Evolutionary conservation across 2,329 filamentous ascomycete genomes (phyloP).

Genomic region (Pseudogymnoascus pannorum): DNA sequence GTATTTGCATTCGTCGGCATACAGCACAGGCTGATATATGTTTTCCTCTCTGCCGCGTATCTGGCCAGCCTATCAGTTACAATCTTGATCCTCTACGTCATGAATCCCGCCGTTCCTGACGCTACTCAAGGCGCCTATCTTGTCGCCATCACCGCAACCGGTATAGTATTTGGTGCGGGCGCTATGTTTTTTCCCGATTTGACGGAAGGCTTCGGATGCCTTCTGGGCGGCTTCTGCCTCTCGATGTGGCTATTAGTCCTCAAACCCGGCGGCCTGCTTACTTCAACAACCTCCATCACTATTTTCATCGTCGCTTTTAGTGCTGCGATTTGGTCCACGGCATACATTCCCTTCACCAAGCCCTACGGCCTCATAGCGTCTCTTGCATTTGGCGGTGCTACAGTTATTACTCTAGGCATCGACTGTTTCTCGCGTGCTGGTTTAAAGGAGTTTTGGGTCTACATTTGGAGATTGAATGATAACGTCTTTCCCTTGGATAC

Average conservation of each 20-base stretch:
- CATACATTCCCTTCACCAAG: conserved; percentile 71
- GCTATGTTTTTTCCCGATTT: conserved; percentile 77
- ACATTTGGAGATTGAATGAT: conserved; percentile 77
- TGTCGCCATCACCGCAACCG: conserved; percentile 67
- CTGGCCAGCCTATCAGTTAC: conserved; percentile 65
- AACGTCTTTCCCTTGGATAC: conserved; percentile 72
- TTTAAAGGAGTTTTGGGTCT: conserved; percentile 93
- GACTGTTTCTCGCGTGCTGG: conserved; percentile 89
- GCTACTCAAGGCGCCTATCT: conserved; percentile 82
- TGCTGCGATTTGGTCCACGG: conserved; percentile 60
- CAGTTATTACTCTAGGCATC: conserved; percentile 71
- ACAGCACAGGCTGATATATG: conserved; percentile 71
- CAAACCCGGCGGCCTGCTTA: conserved; percentile 66
- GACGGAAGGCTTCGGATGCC: conserved; percentile 66
- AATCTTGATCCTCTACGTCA: conserved; percentile 82
- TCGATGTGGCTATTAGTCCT: conserved; percentile 73
- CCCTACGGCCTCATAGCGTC: conserved; percentile 68
- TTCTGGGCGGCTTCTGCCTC: conserved; percentile 29
- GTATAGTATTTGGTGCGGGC: conserved; percentile 63
- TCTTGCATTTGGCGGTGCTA: conserved; percentile 77
- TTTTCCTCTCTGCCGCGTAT: conserved; percentile 73
- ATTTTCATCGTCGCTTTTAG: conserved; percentile 72
- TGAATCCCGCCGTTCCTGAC: conserved; percentile 67
- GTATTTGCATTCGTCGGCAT: conserved; percentile 72
- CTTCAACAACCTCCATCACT: conserved; percentile 52